Evolutionary conservation across 2,329 filamentous ascomycete genomes (phyloP), one percentile per base, ranked within the genome.

Genomic region (Fusarium metavorans): DNA sequence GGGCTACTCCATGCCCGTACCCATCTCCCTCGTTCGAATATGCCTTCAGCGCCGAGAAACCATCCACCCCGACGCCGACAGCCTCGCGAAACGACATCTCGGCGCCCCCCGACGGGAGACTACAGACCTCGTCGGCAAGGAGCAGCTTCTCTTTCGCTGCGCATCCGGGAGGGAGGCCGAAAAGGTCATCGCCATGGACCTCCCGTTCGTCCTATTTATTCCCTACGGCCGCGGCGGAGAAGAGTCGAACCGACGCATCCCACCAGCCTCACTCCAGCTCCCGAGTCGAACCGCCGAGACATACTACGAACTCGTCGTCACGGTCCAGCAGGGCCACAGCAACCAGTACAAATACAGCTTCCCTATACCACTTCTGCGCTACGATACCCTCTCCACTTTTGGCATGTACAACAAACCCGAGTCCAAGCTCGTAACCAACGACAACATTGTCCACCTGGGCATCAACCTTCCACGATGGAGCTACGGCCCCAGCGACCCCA

Each of bases 341-440:
- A 91, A 94, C 71, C 95, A 98, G 84, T 95, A 94, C 84, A 97
- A 97, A 84, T 97, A 97, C 83, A 88, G 92, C 6, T 98, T 98
- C 77, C 94, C 97, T 2, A 93, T 98, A 43, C 96, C 96, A 2
- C 91, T 99, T 77, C 92, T 94, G 76, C 90, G 97, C 81, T 99
- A 98, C 85, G 97, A 99, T 83, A 99, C 96, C 2, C 87, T 99
- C 58, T 98, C 95, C 48, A 98, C 97, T 2, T 99, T 99, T 85
- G 97, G 97, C 84, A 98, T 98, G 97, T 99, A 98, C 87, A 98
- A 98, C 84, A 93, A 95, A 64, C 96, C 95, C 18, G 96, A 98
- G 83, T 93, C 93, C 68, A 94, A 95, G 66, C 93, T 97, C 79
- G 91, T 92, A 70, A 94, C 95, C 35, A 91, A 93, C 61, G 97